phyloP scores from a whole-genome alignment of 495 filamentous ascomycete genomes.

The Trichoderma erinaceum region DNA sequence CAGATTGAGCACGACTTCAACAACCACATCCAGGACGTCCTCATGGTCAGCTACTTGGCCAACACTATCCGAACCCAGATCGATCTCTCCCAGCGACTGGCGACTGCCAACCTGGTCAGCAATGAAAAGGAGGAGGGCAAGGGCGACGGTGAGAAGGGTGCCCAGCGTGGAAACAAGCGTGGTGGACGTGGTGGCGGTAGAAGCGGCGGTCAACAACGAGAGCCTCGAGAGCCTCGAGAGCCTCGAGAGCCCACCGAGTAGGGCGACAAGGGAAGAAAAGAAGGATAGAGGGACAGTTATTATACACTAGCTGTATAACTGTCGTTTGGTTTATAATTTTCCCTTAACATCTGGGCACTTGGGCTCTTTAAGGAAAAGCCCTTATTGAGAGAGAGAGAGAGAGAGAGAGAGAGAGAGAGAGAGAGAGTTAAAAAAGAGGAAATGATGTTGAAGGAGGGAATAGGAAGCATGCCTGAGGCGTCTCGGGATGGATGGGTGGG shows the following conservation, averaged over 20 bases:
- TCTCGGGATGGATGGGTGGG: conserved; percentile 4
- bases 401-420: not conserved
- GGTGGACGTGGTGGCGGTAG: conserved; percentile 36
- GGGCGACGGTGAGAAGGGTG: conserved; percentile 35
- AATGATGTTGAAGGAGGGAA: not conserved
- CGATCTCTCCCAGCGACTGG: conserved; percentile 88
- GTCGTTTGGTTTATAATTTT: not conserved
- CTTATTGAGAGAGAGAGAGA: not conserved
- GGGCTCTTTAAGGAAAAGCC: not conserved
- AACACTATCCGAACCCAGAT: conserved; percentile 99
- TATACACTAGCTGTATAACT: not conserved
- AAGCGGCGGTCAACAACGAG: conserved; percentile 33
- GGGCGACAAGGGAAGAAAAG: not conserved
- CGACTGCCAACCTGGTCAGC: conserved; percentile 71
- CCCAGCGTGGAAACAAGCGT: conserved; percentile 34
- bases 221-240: conserved; percentile 30
- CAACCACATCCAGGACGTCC: conserved; percentile 97
- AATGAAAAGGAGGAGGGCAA: conserved; percentile 49
- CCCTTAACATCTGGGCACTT: not conserved
- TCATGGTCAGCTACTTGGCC: conserved; percentile 92
- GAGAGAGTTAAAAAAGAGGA: not conserved
- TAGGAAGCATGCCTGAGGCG: not conserved
- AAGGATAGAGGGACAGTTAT: not conserved
- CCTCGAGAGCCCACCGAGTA: conserved; percentile 33
- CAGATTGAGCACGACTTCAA: conserved; percentile 97